Conservation (phyloP, 441 rosid genomes). For the Adansonia rubrostipa region DNA sequence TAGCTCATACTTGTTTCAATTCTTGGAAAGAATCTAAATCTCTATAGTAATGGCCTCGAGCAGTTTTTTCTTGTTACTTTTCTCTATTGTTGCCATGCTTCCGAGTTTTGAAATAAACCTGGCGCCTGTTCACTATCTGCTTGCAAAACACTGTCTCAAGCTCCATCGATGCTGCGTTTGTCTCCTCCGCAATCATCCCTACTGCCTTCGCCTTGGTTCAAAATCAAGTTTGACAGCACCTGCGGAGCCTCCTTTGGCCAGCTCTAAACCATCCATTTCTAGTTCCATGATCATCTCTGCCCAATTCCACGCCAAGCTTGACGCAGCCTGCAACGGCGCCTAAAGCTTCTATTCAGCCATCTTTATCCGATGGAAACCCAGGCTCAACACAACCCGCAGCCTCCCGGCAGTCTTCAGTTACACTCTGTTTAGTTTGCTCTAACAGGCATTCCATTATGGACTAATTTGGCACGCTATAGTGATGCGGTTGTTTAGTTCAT, state of each 20-base stretch:
- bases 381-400: background rate
- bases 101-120: background rate
- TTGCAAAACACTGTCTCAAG: background rate
- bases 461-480: too few species aligned
- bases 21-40: background rate
- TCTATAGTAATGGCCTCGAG: background rate
- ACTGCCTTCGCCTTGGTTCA: background rate
- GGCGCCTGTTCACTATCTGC: background rate
- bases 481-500: too few species aligned
- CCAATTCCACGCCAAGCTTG: background rate
- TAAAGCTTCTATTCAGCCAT: background rate
- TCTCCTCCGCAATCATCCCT: background rate
- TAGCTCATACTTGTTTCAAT: background rate
- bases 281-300: background rate
- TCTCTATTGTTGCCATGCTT: conserved; percentile 11
- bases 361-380: background rate
- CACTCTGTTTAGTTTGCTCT: too few species aligned
- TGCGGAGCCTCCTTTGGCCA: background rate
- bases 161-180: background rate
- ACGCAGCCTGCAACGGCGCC: background rate
- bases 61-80: background rate
- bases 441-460: too few species aligned
- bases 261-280: background rate
- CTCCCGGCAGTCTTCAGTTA: background rate
- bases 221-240: background rate